These are phyloP conservation scores for Colletotrichum lentis DNA, from an alignment of 2,329 filamentous ascomycete genomes.

Conservation along the genomic window DNA sequence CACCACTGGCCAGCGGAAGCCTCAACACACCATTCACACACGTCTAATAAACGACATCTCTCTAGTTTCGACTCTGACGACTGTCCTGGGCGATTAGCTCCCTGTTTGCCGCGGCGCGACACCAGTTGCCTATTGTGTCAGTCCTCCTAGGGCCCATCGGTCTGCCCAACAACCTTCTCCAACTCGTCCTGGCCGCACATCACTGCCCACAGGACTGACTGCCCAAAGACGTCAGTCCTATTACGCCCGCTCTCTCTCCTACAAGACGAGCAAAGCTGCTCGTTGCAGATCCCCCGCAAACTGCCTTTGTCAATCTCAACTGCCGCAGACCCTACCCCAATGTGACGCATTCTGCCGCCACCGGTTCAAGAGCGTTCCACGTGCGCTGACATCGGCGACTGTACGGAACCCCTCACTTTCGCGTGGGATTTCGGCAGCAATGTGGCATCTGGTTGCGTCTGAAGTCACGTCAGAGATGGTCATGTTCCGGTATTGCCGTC, in stretches of 20 bases:
- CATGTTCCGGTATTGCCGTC: background rate
- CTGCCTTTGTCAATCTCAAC: constrained; percentile 13
- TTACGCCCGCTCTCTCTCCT: constrained; percentile 1
- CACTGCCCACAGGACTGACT: constrained; percentile 19
- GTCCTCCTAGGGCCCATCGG: constrained; percentile 9
- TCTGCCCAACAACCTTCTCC: constrained; percentile 28
- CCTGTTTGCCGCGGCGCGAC: constrained; percentile 19
- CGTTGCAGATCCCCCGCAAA: background rate
- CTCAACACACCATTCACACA: too few species aligned
- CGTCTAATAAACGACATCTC: background rate
- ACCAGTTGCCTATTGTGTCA: constrained; percentile 9
- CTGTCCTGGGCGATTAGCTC: background rate
- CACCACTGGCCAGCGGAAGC: too few species aligned
- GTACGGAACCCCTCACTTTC: constrained; percentile 22
- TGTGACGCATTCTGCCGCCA: background rate
- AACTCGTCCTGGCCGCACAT: constrained; percentile 19
- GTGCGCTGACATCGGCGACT: background rate
- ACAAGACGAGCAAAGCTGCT: constrained; percentile 2
- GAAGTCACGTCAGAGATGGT: background rate
- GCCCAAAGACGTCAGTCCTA: constrained; percentile 33
- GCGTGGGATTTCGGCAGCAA: background rate
- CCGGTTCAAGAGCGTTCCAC: constrained; percentile 1
- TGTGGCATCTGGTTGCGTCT: background rate
- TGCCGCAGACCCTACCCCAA: constrained; percentile 22
- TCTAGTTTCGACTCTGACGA: background rate